Base-by-base conservation (phyloP, 2,329 filamentous ascomycete genomes). In the Fusarium phyllophilum region DNA sequence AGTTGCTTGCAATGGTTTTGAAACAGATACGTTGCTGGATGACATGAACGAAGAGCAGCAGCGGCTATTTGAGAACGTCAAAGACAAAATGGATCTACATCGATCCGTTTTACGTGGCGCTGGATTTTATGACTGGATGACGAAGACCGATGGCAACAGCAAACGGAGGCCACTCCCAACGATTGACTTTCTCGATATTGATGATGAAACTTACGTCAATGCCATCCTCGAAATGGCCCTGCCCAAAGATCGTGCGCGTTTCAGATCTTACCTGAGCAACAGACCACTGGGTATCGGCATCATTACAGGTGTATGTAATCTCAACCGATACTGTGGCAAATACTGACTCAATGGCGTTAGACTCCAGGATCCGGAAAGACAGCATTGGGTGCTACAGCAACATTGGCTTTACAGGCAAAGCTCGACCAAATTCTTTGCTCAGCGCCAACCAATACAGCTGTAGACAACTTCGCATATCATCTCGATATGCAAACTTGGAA, bases 331-430 rank as follows among this genome's bases (percentile, higher is more conserved):
- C 4, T 8, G 3, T 52, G 31, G 8, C 8, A 52, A 20, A 52
- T 26, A 36, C 33, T 52, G 49, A 52, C 33, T 52, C 3, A 2
- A 11, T 18, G n/a, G 31, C 6, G 0, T 9, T 1, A n/a, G 15
- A 1, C 33, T 20, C 34, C 74, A 18, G 74, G 74, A 0, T 73
- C 68, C 14, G 76, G 74, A 2, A 78, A 77, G 24, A 77, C 76
- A 0, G 48, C 67, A 0, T 15, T 45, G 2, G 49, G 68, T 0
- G 65, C 72, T 20, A 62, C 56, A 1, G 57, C 41, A 2, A 22
- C 72, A 0, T 39, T 78, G 0, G 66, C 66, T 0, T 72, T 78
- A 51, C 20, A 58, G 1, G 57, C 34, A 20, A 70, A 26, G 2
- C 20, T 77, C 4, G 73, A 68, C 2, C 17, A 33, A 3, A 41